Evolutionary conservation across 176 grass and related monocot genomes (phyloP).

Genomic region (Chrysopogon serrulatus): DNA sequence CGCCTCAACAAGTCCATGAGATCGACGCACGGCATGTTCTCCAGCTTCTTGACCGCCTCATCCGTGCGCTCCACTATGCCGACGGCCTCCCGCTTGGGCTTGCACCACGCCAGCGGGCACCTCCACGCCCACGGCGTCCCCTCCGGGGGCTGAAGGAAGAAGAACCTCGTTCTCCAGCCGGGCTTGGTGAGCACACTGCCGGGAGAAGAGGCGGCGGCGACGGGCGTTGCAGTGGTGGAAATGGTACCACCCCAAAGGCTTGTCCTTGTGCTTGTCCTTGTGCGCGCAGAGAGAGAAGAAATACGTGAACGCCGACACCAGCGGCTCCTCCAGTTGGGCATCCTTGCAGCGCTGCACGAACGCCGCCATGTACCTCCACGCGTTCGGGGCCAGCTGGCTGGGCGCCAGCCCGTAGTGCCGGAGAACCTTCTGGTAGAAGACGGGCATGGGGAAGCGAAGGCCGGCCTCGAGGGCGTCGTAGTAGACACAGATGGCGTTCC

Average conservation of each 20-base stretch:
- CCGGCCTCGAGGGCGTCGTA: too few relatives aligned
- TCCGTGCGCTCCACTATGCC: not conserved
- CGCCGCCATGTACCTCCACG: too few relatives aligned
- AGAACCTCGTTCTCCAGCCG: not conserved
- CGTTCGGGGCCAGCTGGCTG: too few relatives aligned
- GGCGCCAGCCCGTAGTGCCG: too few relatives aligned
- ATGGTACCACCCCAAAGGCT: not conserved
- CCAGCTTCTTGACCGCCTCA: not conserved
- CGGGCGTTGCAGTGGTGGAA: not conserved
- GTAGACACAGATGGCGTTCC: too few relatives aligned
- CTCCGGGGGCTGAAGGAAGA: not conserved
- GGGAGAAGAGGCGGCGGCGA: not conserved
- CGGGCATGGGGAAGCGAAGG: too few relatives aligned
- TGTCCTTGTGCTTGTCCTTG: not conserved
- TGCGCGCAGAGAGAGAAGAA: not conserved
- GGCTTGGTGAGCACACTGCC: not conserved
- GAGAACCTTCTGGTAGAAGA: too few relatives aligned
- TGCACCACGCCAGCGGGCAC: not conserved
- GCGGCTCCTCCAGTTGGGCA: not conserved
- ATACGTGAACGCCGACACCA: not conserved
- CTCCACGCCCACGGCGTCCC: not conserved
- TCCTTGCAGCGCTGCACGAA: not conserved
- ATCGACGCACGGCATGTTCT: not conserved
- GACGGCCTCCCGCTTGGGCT: not conserved
- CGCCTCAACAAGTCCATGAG: not conserved